phyloP scores from a whole-genome alignment of 768 basidiomycete species.

The Asterophora parasitica region DNA sequence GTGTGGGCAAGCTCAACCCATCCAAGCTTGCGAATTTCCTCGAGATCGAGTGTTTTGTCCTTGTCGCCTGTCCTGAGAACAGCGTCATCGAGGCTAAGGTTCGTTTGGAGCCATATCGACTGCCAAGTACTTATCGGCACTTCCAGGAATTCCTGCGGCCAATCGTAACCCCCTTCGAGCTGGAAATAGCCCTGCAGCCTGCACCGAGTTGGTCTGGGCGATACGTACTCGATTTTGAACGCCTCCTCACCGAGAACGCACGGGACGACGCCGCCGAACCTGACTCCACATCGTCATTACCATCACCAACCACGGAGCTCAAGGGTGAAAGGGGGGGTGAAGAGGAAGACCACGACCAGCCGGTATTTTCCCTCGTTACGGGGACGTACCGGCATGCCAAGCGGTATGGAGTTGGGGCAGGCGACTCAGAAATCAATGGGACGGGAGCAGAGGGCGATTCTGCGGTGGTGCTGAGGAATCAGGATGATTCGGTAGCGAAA shows the following conservation, averaged over 20 bases:
- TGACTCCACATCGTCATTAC: not conserved
- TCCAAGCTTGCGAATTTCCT: constrained; percentile 94
- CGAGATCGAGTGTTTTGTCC: constrained; percentile 93
- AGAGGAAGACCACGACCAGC: constrained; percentile 57
- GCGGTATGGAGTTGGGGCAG: constrained; percentile 46
- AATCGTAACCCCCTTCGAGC: constrained; percentile 91
- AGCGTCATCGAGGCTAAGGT: constrained; percentile 74
- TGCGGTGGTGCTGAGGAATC: constrained; percentile 54
- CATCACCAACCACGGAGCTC: not conserved
- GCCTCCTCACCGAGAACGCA: constrained; percentile 39
- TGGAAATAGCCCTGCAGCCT: constrained; percentile 71
- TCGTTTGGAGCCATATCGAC: not conserved
- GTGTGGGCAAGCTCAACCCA: constrained; percentile 92
- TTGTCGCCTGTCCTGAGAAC: constrained; percentile 94
- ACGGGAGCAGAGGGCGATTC: constrained; percentile 1
- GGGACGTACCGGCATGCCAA: constrained; percentile 81
- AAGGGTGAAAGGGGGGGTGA: constrained; percentile 23
- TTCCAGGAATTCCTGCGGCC: constrained; percentile 81
- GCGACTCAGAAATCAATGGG: too few species aligned
- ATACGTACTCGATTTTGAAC: constrained; percentile 77
- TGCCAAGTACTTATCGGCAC: not conserved
- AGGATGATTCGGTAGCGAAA: constrained; percentile 52
- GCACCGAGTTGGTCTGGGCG: constrained; percentile 69
- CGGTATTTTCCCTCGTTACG: constrained; percentile 81
- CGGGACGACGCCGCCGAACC: not conserved